A percentile compares a stretch with the other conserved stretches of the same genome.
phyloP scores from a whole-genome alignment of 1,284 basidiomycete genomes.

The Puccinia sorghi region DNA sequence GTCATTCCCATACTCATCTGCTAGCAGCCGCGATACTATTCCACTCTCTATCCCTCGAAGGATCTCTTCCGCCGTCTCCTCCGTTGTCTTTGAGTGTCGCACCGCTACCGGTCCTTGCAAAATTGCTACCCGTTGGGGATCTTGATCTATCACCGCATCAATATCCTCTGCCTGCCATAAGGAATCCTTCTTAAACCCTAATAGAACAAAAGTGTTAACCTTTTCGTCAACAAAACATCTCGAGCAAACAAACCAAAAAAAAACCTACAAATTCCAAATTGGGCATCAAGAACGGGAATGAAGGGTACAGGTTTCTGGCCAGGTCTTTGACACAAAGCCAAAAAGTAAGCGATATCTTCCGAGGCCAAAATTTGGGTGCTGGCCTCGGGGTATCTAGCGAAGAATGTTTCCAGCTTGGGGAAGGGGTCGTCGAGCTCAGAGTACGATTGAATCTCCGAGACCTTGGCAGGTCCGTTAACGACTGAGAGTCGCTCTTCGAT shows the following conservation, averaged over 20 bases:
- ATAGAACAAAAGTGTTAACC: neutral
- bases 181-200: slow-evolving; percentile 70
- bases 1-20: slow-evolving; percentile 78
- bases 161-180: slow-evolving; percentile 98
- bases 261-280: slow-evolving; percentile 80
- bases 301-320: slow-evolving; percentile 98
- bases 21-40: slow-evolving; percentile 78
- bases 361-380: slow-evolving; percentile 84
- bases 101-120: slow-evolving; percentile 94
- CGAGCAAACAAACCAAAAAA: neutral
- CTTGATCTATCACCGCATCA: slow-evolving; percentile 96
- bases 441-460: slow-evolving; percentile 88
- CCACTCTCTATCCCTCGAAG: slow-evolving; percentile 80
- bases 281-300: slow-evolving; percentile 91
- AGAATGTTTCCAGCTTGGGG: slow-evolving; percentile 78
- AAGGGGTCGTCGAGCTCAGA: slow-evolving; percentile 77
- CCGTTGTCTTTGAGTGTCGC: slow-evolving; percentile 80
- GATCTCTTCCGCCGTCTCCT: slow-evolving; percentile 89
- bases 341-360: slow-evolving; percentile 93
- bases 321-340: slow-evolving; percentile 88
- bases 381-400: slow-evolving; percentile 76
- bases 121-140: slow-evolving; percentile 95
- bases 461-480: slow-evolving; percentile 75
- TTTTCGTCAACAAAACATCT: neutral
- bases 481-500: slow-evolving; percentile 97